phyloP scores from a whole-genome alignment of 2,329 filamentous ascomycete genomes.

The Aureobasidium musti region DNA sequence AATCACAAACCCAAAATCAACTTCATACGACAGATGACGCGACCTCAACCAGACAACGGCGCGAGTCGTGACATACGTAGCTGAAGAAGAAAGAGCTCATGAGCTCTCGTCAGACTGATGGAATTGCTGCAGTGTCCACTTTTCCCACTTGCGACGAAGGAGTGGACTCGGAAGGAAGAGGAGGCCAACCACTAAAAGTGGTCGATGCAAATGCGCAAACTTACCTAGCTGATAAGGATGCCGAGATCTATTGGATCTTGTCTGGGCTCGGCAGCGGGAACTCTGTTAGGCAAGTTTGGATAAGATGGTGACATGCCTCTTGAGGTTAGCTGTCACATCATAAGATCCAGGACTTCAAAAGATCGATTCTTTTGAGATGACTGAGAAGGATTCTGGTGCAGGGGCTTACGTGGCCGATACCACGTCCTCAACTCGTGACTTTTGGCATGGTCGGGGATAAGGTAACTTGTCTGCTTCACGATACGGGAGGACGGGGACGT shows the following conservation, averaged over 20 bases:
- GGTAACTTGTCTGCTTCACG: not conserved
- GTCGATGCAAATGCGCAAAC: not conserved
- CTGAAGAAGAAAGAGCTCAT: not conserved
- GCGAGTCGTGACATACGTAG: not conserved
- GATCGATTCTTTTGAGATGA: not conserved
- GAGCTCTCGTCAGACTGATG: not conserved
- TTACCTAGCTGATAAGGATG: slow-evolving; percentile 19
- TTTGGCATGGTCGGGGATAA: not conserved
- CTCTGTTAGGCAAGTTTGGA: not conserved
- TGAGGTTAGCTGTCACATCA: not conserved
- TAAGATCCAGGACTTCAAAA: not conserved
- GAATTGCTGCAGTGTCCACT: slow-evolving; percentile 1
- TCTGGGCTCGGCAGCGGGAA: slow-evolving; percentile 6
- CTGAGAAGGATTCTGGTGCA: slow-evolving; percentile 6
- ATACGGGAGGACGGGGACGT: not conserved
- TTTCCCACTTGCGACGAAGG: not conserved
- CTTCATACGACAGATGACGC: slow-evolving; percentile 6
- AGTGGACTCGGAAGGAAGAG: slow-evolving; percentile 8
- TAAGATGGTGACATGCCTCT: not conserved
- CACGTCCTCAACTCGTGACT: not conserved
- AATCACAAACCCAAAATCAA: slow-evolving; percentile 5
- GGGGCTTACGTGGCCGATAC: slow-evolving; percentile 11
- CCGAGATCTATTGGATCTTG: slow-evolving; percentile 24
- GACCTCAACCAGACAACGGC: not conserved
- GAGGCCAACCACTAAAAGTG: not conserved